A percentile compares a stretch with the other conserved stretches of the same genome.
Evolutionary conservation across 2,329 filamentous ascomycete genomes (phyloP).

Genomic region (Xylariaceae sp.): DNA sequence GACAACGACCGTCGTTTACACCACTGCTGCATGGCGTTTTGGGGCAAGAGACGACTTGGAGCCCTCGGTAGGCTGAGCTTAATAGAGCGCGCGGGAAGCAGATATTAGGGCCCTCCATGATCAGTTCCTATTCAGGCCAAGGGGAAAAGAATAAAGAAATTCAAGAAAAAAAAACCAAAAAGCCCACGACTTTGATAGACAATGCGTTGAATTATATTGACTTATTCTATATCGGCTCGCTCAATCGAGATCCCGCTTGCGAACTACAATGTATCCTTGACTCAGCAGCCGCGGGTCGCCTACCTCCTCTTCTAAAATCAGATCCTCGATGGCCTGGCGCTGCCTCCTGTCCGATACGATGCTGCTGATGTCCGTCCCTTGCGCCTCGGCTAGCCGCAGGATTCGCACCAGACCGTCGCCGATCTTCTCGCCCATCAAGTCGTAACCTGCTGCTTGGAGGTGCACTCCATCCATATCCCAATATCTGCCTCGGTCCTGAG

Average conservation of each 20-base stretch:
- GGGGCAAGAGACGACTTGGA: too few species aligned
- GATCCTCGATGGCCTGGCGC: constrained; percentile 37
- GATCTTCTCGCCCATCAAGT: constrained; percentile 57
- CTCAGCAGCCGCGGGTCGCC: constrained; percentile 45
- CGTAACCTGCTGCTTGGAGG: constrained; percentile 55
- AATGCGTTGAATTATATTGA: not conserved
- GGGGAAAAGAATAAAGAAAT: too few species aligned
- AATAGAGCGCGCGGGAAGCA: too few species aligned
- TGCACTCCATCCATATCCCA: constrained; percentile 59
- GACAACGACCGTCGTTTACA: constrained; percentile 5
- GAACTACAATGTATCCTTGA: constrained; percentile 52
- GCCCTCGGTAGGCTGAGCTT: too few species aligned
- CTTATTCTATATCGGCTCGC: not conserved
- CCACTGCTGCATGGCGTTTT: not conserved
- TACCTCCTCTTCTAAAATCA: constrained; percentile 47
- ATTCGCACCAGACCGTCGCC: constrained; percentile 50
- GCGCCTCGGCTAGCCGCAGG: constrained; percentile 34
- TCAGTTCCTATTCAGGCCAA: too few species aligned
- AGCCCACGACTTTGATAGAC: not conserved
- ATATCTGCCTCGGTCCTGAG: constrained; percentile 44
- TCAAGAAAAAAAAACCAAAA: not conserved
- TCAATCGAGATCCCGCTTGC: constrained; percentile 49
- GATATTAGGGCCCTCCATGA: too few species aligned
- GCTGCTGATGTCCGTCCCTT: constrained; percentile 31
- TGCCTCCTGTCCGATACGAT: constrained; percentile 27